phyloP scores from a whole-genome alignment of 345 rosid genomes.

The Eucalyptus shirleyi region DNA sequence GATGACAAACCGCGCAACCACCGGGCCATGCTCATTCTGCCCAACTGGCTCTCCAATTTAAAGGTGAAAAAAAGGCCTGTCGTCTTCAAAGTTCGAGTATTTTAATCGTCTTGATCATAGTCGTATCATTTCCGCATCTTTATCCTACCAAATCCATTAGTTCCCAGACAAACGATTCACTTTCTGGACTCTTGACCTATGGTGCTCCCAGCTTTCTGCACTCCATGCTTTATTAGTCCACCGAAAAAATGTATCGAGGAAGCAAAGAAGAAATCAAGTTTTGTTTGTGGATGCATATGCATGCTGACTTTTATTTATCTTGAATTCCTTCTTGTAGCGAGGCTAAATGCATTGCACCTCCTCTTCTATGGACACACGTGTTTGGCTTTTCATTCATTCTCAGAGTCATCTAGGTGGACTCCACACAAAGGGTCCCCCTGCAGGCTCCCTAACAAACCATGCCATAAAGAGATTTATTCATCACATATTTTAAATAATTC shows the following conservation, averaged over 20 bases:
- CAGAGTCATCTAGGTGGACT: background rate
- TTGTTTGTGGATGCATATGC: background rate
- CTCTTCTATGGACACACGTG: background rate
- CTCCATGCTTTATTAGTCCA: background rate
- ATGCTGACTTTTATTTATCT: background rate
- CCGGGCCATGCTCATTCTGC: background rate
- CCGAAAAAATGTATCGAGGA: background rate
- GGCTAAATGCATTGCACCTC: background rate
- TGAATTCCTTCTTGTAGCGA: background rate
- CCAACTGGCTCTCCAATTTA: background rate
- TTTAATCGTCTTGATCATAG: background rate
- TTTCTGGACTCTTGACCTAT: background rate
- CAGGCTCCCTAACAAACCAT: background rate
- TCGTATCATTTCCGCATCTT: background rate
- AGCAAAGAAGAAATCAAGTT: background rate
- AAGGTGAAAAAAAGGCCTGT: background rate
- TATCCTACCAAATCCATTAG: background rate
- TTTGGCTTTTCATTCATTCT: background rate
- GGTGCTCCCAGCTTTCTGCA: background rate
- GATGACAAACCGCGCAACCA: background rate
- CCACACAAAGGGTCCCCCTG: background rate
- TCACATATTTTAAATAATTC: background rate
- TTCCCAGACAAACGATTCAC: background rate
- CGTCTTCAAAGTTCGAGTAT: background rate
- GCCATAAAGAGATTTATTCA: background rate